Evolutionary conservation across 805 yeast species (phyloP).

Genomic region (Ogataea parapolymorpha): DNA sequence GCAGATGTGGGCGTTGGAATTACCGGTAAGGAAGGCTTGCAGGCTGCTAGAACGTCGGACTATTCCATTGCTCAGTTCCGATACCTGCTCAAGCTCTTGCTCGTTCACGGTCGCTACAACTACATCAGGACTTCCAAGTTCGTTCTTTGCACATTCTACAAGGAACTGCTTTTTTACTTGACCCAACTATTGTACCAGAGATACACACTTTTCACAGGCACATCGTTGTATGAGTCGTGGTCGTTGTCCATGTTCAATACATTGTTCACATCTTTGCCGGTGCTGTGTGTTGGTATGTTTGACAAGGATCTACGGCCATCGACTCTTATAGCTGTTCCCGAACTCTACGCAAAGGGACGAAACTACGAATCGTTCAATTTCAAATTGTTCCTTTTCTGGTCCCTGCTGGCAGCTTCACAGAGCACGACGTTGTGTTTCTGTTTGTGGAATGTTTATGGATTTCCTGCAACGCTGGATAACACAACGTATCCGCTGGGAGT

Average conservation of each 20-base stretch:
- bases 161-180: conserved; percentile 84
- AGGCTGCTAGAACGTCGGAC: conserved; percentile 94
- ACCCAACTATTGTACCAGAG: conserved; percentile 87
- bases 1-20: conserved; percentile 98
- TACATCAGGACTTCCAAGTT: conserved; percentile 89
- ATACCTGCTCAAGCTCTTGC: conserved; percentile 70
- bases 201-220: conserved; percentile 84
- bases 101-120: conserved; percentile 96
- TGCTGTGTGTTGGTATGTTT: conserved; percentile 90
- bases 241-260: conserved; percentile 97
- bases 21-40: conserved; percentile 95
- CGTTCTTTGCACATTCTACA: conserved; percentile 90
- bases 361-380: conserved; percentile 71
- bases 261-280: conserved; percentile 88
- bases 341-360: conserved; percentile 76
- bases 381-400: conserved; percentile 70
- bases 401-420: conserved; percentile 68
- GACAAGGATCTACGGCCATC: conserved; percentile 88
- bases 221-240: conserved; percentile 93
- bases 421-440: conserved; percentile 69
- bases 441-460: conserved; percentile 69
- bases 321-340: conserved; percentile 88
- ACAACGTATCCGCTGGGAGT: conserved; percentile 82
- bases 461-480: conserved; percentile 63
- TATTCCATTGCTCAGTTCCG: conserved; percentile 94